Evolutionary conservation across 2,329 filamentous ascomycete species (phyloP), one percentile per base, ranked within the genome.

Genomic region (Colletotrichum tabaci): DNA sequence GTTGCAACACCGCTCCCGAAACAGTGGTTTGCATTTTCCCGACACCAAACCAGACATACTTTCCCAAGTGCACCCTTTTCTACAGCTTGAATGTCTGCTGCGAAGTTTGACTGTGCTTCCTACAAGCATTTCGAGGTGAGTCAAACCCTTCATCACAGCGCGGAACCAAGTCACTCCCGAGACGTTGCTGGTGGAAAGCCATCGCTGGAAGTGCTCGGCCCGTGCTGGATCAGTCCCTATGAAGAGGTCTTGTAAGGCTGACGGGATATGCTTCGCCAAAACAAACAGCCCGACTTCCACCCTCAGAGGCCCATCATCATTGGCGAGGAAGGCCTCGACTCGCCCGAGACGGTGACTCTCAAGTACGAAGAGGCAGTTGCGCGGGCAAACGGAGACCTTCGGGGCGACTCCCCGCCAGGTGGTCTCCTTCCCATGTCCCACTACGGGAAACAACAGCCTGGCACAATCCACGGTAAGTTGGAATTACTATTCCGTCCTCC

Each of bases 391-490:
- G 86, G 86, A 81, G 85, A 84, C 82, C 84, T 84, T 81, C 82
- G 82, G 78, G 84, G 86, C 87, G 90, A 86, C 83, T 90, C 85
- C 84, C 86, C 87, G 80, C 86, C 81, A 81, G 82, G 72, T 53
- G 73, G 84, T 81, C 82, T 91, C 78, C 85, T 93, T 84, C 91
- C 92, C 83, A 95, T 95, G 93, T 92, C 93, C 61, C 73, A 74
- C 82, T 92, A 92, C 84, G 95, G 94, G 87, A 97, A 97, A 84
- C 84, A 90, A 71, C 90, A 93, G 82, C 87, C 91, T 83, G 87
- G 92, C 82, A 92, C 92, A 82, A 89, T 95, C 85, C 93, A 96
- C 84, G 93, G 95, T 97, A 86, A 85, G 94, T 91, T 71, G 30
- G 9, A 35, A 35, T 9, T 35, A 9, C 30, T 9, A 9, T 35